These are phyloP conservation scores for Hygrophorus pudorinus DNA, from an alignment of 768 basidiomycete species.

Conservation along the genomic window DNA sequence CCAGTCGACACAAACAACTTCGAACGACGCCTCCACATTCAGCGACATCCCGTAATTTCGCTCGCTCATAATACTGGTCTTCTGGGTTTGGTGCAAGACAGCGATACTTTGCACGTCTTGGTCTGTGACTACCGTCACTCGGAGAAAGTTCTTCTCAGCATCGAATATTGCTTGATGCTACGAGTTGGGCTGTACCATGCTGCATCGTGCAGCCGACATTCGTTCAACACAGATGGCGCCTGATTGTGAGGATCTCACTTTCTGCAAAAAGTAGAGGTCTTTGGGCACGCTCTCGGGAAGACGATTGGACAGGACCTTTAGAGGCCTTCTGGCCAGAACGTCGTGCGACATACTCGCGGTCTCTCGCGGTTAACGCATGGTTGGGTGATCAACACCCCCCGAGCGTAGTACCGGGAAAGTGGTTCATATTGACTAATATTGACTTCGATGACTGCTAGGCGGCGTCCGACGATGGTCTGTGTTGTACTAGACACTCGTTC, in stretches of 20 bases:
- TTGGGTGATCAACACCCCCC: constrained; percentile 97
- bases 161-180: constrained; percentile 97
- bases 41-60: constrained; percentile 86
- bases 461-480: too few relatives aligned
- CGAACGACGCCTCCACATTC: constrained; percentile 92
- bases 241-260: constrained; percentile 88
- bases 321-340: constrained; percentile 92
- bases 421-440: constrained; percentile 93
- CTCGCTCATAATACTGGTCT: constrained; percentile 93
- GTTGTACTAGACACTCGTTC: too few relatives aligned
- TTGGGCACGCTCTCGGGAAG: constrained; percentile 97
- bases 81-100: constrained; percentile 91
- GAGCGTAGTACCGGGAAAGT: constrained; percentile 90
- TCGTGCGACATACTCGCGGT: constrained; percentile 90
- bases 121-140: constrained; percentile 95
- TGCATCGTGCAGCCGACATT: constrained; percentile 1
- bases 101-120: constrained; percentile 91
- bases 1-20: constrained; percentile 91
- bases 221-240: constrained; percentile 77
- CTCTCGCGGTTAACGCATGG: constrained; percentile 95
- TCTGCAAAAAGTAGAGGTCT: constrained; percentile 98
- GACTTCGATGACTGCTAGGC: constrained; percentile 99
- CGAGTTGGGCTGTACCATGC: constrained; percentile 24
- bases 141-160: constrained; percentile 91
- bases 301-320: constrained; percentile 98